Evolutionary conservation across 1,284 basidiomycete genomes (phyloP).

Genomic region (Phylloboletellus chloephorus): DNA sequence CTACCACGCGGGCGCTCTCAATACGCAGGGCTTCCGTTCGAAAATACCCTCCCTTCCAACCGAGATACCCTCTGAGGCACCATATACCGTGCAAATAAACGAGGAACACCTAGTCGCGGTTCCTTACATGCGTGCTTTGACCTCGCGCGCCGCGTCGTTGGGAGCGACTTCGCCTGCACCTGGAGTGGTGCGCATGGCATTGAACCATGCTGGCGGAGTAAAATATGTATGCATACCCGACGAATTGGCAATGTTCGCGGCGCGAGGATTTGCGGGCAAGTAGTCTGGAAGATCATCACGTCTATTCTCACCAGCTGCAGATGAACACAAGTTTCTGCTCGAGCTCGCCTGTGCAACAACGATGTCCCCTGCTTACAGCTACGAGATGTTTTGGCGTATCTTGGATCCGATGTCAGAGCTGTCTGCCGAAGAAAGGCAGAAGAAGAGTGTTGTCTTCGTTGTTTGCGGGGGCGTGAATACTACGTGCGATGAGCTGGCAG

Average conservation of each 20-base stretch:
- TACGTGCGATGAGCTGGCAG: slow-evolving; percentile 45
- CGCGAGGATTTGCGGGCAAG: slow-evolving; percentile 51
- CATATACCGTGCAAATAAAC: slow-evolving; percentile 34
- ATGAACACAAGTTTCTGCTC: slow-evolving; percentile 68
- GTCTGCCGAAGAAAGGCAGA: slow-evolving; percentile 21
- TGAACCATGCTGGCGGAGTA: slow-evolving; percentile 51
- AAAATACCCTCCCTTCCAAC: slow-evolving; percentile 24
- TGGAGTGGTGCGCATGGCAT: slow-evolving; percentile 55
- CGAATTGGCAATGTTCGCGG: slow-evolving; percentile 59
- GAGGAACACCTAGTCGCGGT: slow-evolving; percentile 42
- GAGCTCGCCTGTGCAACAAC: slow-evolving; percentile 70
- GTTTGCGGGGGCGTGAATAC: slow-evolving; percentile 46
- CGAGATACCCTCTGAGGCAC: slow-evolving; percentile 27
- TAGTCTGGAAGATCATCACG: background rate
- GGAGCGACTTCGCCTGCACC: slow-evolving; percentile 62
- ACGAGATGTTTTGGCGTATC: slow-evolving; percentile 43
- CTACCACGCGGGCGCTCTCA: slow-evolving; percentile 62
- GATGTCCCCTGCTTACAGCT: slow-evolving; percentile 57
- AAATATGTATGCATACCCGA: slow-evolving; percentile 59
- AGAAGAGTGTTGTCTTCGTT: slow-evolving; percentile 27
- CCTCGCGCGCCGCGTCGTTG: slow-evolving; percentile 62
- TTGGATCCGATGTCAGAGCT: slow-evolving; percentile 41
- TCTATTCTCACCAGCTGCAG: slow-evolving; percentile 33
- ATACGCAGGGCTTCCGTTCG: slow-evolving; percentile 40
- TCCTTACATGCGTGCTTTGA: slow-evolving; percentile 51